phyloP scores from a whole-genome alignment of 352 stramenopile species.

The Paralagenidium karlingii region DNA sequence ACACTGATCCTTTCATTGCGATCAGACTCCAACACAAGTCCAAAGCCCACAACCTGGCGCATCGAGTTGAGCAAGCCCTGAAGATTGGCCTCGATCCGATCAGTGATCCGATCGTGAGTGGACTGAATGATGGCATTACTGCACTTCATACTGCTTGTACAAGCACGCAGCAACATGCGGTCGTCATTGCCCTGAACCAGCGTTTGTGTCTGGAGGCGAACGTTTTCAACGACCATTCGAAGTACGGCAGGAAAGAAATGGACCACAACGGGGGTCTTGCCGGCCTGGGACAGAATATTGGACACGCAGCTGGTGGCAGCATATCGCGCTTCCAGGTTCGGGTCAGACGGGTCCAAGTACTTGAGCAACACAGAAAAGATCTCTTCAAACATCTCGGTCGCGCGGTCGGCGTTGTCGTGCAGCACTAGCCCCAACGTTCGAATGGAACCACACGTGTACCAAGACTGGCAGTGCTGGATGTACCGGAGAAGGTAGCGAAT shows the following conservation, averaged over 20 bases:
- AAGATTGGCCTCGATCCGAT: slow-evolving; percentile 42
- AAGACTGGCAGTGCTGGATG: slow-evolving; percentile 60
- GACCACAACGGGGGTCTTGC: slow-evolving; percentile 57
- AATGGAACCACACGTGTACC: slow-evolving; percentile 59
- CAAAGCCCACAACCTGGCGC: slow-evolving; percentile 65
- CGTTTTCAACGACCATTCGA: slow-evolving; percentile 78
- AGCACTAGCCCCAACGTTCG: slow-evolving; percentile 58
- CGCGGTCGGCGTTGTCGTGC: slow-evolving; percentile 67
- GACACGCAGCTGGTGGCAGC: slow-evolving; percentile 76
- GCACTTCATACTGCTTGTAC: slow-evolving; percentile 80
- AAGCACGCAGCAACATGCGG: slow-evolving; percentile 70
- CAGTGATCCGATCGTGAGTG: slow-evolving; percentile 37
- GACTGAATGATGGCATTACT: slow-evolving; percentile 72
- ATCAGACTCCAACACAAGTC: slow-evolving; percentile 32
- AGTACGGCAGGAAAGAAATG: slow-evolving; percentile 59
- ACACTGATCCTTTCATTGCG: slow-evolving; percentile 43
- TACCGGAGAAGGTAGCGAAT: slow-evolving; percentile 65
- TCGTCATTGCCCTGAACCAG: slow-evolving; percentile 37
- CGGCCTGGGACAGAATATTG: slow-evolving; percentile 54
- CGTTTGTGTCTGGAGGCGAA: slow-evolving; percentile 58
- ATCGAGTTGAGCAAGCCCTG: slow-evolving; percentile 61
- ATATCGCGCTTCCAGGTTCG: slow-evolving; percentile 76
- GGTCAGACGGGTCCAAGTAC: slow-evolving; percentile 60
- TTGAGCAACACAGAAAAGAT: slow-evolving; percentile 58
- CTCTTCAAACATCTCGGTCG: slow-evolving; percentile 37